Percentiles rank a stretch among this genome's conserved stretches.
Evolutionary conservation across 2,329 filamentous ascomycete species (phyloP).

Genomic region (Didymella arachidicola): DNA sequence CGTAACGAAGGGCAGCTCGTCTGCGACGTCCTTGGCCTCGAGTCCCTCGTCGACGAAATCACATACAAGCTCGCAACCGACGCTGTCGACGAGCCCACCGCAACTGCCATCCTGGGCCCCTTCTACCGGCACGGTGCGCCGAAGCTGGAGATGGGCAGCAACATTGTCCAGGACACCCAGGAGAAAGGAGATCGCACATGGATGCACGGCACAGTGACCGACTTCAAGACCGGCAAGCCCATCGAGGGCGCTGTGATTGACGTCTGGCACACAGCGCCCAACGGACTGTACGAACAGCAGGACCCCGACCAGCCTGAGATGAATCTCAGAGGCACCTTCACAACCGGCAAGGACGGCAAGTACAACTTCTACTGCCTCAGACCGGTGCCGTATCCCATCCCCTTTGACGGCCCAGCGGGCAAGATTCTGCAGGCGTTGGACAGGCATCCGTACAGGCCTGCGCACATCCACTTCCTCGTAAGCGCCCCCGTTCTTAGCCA

Average conservation of each 20-base stretch:
- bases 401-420: slow-evolving; percentile 66
- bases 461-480: slow-evolving; percentile 70
- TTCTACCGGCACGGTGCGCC: slow-evolving; percentile 83
- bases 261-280: slow-evolving; percentile 81
- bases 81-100: slow-evolving; percentile 63
- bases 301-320: slow-evolving; percentile 73
- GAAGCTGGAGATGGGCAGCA: slow-evolving; percentile 71
- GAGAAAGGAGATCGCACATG: slow-evolving; percentile 62
- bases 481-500: slow-evolving; percentile 24
- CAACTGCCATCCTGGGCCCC: slow-evolving; percentile 82
- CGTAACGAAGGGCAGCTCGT: slow-evolving; percentile 70
- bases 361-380: slow-evolving; percentile 61
- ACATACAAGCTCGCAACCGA: slow-evolving; percentile 70
- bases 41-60: slow-evolving; percentile 77
- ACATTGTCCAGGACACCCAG: slow-evolving; percentile 64
- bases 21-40: slow-evolving; percentile 66
- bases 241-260: slow-evolving; percentile 73
- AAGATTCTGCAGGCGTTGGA: slow-evolving; percentile 66
- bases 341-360: slow-evolving; percentile 68
- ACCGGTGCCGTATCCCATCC: slow-evolving; percentile 61
- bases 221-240: slow-evolving; percentile 68
- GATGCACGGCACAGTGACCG: slow-evolving; percentile 69
- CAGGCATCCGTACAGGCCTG: slow-evolving; percentile 67
- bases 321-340: slow-evolving; percentile 77
- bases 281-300: slow-evolving; percentile 73